Evolutionary conservation across 768 basidiomycete species (phyloP), one percentile per base, ranked within the genome.

Genomic region (Plicaturopsis crispa): DNA sequence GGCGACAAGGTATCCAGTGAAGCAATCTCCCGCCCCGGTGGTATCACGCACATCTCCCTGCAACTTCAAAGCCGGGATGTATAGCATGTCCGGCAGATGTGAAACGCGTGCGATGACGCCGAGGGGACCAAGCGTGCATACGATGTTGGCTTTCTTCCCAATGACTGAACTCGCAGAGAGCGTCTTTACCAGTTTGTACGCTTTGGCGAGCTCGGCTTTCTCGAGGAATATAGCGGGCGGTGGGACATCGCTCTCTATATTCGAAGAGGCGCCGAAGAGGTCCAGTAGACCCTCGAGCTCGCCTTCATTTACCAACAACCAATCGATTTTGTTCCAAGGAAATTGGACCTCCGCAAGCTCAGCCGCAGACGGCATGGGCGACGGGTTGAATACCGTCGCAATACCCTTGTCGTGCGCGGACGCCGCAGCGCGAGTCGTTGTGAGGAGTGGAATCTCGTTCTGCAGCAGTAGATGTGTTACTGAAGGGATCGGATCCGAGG

Each of bases 11-110:
- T 75, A 80, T 10, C 78, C 78, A 0, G 75, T 67, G 49, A 78
- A 79, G 42, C 75, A 78, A 45, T 80, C 78, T 0, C 78, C 78
- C 1, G 78, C 78, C 7, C 78, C 78, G 0, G 78, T 80, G 3
- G 76, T 78, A 48, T 80, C 77, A 24, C 39, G 33, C 21, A 56
- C 46, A 12, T 28, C 26, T n/a, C n/a, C n/a, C 14, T 28, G 8
- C 10, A 28, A 8, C 12, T 56, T 49, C 4, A 62, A 57, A 0
- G 8, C 26, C 10, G 52, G 46, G 4, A 63, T 69, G 24, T 59
- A 42, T 11, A 78, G 52, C 32, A 51, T 53, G 14, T 71, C 57
- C 20, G 28, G 34, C 18, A 35, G n/a, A 7, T 8, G 26, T 6
- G 59, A 57, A n/a, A 70, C 43, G 30, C 61, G 53, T 6, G 67